Evolutionary conservation across 1,284 basidiomycete genomes (phyloP).

Genomic region (Ustilago sp.): DNA sequence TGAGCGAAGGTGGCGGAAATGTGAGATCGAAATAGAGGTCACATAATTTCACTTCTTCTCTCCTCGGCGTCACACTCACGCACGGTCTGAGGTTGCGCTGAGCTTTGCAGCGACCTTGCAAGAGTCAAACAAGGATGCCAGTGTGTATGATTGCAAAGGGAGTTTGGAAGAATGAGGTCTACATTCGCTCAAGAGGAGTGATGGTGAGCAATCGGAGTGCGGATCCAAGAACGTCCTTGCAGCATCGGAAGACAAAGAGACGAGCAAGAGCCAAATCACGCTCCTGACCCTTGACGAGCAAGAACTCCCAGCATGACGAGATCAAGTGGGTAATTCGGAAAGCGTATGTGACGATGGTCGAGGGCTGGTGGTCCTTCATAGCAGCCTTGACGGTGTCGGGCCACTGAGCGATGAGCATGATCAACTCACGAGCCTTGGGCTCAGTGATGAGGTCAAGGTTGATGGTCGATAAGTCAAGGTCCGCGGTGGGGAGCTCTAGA

Average conservation of each 20-base stretch:
- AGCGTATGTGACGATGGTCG: slow-evolving; percentile 83
- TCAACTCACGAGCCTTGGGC: slow-evolving; percentile 85
- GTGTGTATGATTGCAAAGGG: too few species aligned
- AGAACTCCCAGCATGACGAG: slow-evolving; percentile 86
- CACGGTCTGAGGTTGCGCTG: too few species aligned
- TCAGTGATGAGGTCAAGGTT: slow-evolving; percentile 77
- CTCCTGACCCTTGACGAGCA: slow-evolving; percentile 83
- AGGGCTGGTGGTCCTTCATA: slow-evolving; percentile 87
- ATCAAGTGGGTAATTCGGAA: slow-evolving; percentile 84
- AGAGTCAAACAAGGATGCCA: too few species aligned
- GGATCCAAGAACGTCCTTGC: slow-evolving; percentile 86
- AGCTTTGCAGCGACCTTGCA: too few species aligned
- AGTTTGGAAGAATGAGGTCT: slow-evolving; percentile 45
- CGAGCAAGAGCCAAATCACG: slow-evolving; percentile 82
- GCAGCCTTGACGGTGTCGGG: slow-evolving; percentile 90
- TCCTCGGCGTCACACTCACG: too few species aligned
- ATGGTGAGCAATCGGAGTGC: slow-evolving; percentile 90
- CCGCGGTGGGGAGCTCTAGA: slow-evolving; percentile 75
- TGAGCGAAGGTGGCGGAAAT: too few species aligned
- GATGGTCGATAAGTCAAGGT: slow-evolving; percentile 75
- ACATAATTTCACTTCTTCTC: too few species aligned
- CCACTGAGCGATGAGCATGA: slow-evolving; percentile 86
- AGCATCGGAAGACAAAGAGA: slow-evolving; percentile 88
- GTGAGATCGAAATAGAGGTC: too few species aligned
- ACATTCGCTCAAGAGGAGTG: slow-evolving; percentile 86